A percentile compares a stretch with the other conserved stretches of the same genome.
Evolutionary conservation across 768 basidiomycete genomes (phyloP).

Genomic region (Termitomyces sp.): DNA sequence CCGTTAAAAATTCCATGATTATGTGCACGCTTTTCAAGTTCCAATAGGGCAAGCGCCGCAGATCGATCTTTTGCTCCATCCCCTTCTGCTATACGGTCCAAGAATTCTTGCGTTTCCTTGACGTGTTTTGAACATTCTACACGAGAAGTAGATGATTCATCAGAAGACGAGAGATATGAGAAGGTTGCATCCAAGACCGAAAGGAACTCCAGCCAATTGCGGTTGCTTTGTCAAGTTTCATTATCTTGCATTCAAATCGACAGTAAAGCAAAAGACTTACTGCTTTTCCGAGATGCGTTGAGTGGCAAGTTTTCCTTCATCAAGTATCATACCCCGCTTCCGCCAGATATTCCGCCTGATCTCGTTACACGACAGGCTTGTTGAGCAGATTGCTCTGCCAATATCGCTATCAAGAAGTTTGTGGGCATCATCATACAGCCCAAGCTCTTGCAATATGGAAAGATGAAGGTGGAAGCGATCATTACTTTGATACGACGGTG

Average conservation of each 20-base stretch:
- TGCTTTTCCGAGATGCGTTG: slow-evolving; percentile 52
- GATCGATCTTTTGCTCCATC: slow-evolving; percentile 75
- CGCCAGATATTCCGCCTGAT: slow-evolving; percentile 67
- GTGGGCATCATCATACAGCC: slow-evolving; percentile 64
- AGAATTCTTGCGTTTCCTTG: slow-evolving; percentile 40
- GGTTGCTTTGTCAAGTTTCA: slow-evolving; percentile 42
- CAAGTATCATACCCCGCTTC: slow-evolving; percentile 44
- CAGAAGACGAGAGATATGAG: slow-evolving; percentile 21
- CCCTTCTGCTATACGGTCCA: slow-evolving; percentile 49
- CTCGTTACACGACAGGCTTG: slow-evolving; percentile 71
- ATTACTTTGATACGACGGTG: slow-evolving; percentile 56
- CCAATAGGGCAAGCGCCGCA: slow-evolving; percentile 65
- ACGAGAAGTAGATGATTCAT: slow-evolving; percentile 21
- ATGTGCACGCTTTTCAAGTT: slow-evolving; percentile 60
- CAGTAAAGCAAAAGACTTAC: slow-evolving; percentile 30
- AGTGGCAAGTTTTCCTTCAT: slow-evolving; percentile 60
- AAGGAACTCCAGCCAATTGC: slow-evolving; percentile 84
- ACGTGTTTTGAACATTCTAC: slow-evolving; percentile 32
- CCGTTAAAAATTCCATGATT: slow-evolving; percentile 43
- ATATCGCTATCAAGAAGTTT: slow-evolving; percentile 63
- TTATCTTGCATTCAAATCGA: background rate
- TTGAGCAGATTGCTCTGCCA: slow-evolving; percentile 60
- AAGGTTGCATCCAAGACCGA: slow-evolving; percentile 69
- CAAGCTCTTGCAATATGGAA: slow-evolving; percentile 61
- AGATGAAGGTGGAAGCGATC: slow-evolving; percentile 80